phyloP scores from a whole-genome alignment of 2,329 filamentous ascomycete genomes.

The Aspergillus sp. region DNA sequence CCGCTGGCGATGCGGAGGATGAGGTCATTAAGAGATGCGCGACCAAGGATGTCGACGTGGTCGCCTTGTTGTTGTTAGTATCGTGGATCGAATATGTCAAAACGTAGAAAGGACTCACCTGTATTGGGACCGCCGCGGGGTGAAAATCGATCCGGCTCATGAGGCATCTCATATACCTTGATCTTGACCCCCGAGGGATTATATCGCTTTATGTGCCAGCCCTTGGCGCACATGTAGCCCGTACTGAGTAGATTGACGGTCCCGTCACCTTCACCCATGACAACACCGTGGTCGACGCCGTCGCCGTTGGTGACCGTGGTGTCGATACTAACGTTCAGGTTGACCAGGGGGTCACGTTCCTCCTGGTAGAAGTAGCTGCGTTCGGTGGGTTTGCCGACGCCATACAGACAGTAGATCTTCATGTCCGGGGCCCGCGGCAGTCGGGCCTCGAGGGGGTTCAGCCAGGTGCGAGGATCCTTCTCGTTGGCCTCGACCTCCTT shows the following conservation, averaged over 20 bases:
- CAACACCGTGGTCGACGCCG: conserved; percentile 76
- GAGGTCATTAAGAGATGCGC: conserved; percentile 85
- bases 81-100: not conserved
- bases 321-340: conserved; percentile 54
- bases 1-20: conserved; percentile 85
- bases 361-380: conserved; percentile 86
- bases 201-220: conserved; percentile 90
- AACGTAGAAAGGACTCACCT: no score
- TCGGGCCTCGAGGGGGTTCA: conserved; percentile 91
- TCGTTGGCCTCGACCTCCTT: conserved; percentile 81
- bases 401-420: conserved; percentile 98
- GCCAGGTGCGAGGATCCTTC: conserved; percentile 77
- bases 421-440: conserved; percentile 83
- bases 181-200: conserved; percentile 82
- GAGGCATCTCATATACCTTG: conserved; percentile 91
- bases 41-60: conserved; percentile 92
- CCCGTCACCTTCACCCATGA: conserved; percentile 93
- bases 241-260: conserved; percentile 90
- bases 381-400: conserved; percentile 88
- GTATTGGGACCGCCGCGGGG: conserved; percentile 70
- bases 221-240: conserved; percentile 95
- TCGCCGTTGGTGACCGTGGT: conserved; percentile 48
- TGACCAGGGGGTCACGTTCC: conserved; percentile 64
- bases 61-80: conserved; percentile 64
- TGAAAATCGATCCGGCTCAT: conserved; percentile 90